Evolutionary conservation across 2,329 filamentous ascomycete species (phyloP).

Genomic region (Penicillium sp.): DNA sequence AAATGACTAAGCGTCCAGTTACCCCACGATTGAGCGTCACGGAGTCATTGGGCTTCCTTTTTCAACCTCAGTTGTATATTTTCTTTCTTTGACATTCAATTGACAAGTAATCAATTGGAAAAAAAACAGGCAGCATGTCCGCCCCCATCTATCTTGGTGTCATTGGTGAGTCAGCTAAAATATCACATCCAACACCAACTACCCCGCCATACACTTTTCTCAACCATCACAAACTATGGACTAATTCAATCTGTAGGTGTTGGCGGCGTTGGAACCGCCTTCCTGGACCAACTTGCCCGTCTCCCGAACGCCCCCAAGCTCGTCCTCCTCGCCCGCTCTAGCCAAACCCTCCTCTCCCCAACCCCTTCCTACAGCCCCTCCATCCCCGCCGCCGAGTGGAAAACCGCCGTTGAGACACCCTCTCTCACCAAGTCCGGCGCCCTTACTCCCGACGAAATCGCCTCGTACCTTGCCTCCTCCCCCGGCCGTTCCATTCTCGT

Average conservation of each 20-base stretch:
- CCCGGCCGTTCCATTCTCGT: conserved; percentile 82
- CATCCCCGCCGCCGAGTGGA: conserved; percentile 62
- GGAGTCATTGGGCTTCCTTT: conserved; percentile 14
- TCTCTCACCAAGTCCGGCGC: conserved; percentile 56
- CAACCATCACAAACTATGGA: not conserved
- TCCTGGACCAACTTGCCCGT: conserved; percentile 79
- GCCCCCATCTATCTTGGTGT: conserved; percentile 49
- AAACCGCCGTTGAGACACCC: conserved; percentile 64
- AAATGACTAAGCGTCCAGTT: conserved; percentile 20
- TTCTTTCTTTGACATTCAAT: not conserved
- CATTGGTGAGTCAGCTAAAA: conserved; percentile 37
- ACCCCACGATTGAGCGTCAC: conserved; percentile 11
- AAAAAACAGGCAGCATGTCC: conserved; percentile 32
- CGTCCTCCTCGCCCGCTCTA: conserved; percentile 84
- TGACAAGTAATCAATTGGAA: not conserved
- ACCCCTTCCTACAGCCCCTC: conserved; percentile 70
- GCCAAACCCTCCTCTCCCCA: conserved; percentile 76
- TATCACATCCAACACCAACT: conserved; percentile 9
- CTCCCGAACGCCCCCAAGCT: conserved; percentile 74
- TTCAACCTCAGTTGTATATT: conserved; percentile 1
- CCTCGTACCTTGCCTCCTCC: conserved; percentile 76
- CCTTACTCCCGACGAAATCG: conserved; percentile 70
- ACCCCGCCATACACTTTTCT: not conserved
- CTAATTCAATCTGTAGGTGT: conserved; percentile 63
- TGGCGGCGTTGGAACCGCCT: conserved; percentile 90